Conservation (phyloP, 1,284 basidiomycete species). For the Trichosporon faecale region DNA sequence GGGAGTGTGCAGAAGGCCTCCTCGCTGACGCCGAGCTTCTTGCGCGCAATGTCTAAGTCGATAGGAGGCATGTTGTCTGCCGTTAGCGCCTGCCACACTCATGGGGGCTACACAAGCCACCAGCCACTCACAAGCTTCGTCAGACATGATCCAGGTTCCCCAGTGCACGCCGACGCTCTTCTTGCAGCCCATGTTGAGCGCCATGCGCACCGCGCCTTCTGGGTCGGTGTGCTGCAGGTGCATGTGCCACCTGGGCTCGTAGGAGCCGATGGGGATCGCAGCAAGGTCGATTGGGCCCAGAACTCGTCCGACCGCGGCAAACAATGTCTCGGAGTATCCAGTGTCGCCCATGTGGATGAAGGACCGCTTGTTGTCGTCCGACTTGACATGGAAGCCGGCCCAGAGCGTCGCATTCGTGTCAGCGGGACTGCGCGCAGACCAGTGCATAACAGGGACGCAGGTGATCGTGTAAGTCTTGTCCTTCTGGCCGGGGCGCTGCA, state of each 20-base stretch:
- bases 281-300: slow-evolving; percentile 53
- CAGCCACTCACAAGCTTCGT: slow-evolving; percentile 46
- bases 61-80: slow-evolving; percentile 46
- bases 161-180: slow-evolving; percentile 53
- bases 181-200: slow-evolving; percentile 43
- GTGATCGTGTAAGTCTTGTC: slow-evolving; percentile 43
- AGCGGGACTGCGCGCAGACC: slow-evolving; percentile 53
- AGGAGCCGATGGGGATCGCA: slow-evolving; percentile 54
- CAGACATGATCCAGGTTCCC: slow-evolving; percentile 56
- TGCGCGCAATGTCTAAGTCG: slow-evolving; percentile 40
- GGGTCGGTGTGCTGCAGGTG: slow-evolving; percentile 53
- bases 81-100: not conserved
- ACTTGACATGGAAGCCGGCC: slow-evolving; percentile 51
- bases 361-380: slow-evolving; percentile 32
- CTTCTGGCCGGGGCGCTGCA: slow-evolving; percentile 30
- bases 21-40: slow-evolving; percentile 36
- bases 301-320: slow-evolving; percentile 51
- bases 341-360: slow-evolving; percentile 55
- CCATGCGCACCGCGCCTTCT: slow-evolving; percentile 52
- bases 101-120: too few species aligned
- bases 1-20: slow-evolving; percentile 40
- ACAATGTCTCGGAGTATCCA: slow-evolving; percentile 53
- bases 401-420: slow-evolving; percentile 56
- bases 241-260: slow-evolving; percentile 52
- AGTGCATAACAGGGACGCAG: slow-evolving; percentile 52